These are phyloP conservation scores for Omphalotus guepiniiformis DNA, from an alignment of 768 basidiomycete species.

Conservation along the genomic window DNA sequence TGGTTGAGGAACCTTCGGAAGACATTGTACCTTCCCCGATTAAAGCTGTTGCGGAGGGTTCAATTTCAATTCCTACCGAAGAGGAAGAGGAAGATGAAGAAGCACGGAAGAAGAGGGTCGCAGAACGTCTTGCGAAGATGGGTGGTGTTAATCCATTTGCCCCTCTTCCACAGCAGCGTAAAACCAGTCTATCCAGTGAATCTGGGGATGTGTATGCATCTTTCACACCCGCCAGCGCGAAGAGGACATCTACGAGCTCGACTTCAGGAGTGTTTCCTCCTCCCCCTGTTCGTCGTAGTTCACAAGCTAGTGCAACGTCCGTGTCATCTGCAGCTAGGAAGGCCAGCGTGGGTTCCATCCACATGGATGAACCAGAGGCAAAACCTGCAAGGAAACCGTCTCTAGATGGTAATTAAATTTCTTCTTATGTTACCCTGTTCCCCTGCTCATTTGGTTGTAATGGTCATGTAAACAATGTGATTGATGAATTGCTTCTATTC, in stretches of 20 bases:
- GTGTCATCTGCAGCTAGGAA: conserved; percentile 19
- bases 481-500: not conserved
- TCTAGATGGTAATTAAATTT: conserved; percentile 27
- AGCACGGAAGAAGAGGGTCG: conserved; percentile 51
- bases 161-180: conserved; percentile 24
- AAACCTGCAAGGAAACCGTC: conserved; percentile 13
- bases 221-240: conserved; percentile 1
- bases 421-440: conserved; percentile 10
- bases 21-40: not conserved
- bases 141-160: conserved; percentile 58
- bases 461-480: conserved; percentile 11
- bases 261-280: not conserved
- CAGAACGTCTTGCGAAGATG: conserved; percentile 57
- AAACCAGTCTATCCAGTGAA: not conserved
- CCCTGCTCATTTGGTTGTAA: conserved; percentile 11
- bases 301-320: conserved; percentile 7
- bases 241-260: conserved; percentile 4
- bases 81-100: conserved; percentile 48
- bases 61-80: not conserved
- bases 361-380: conserved; percentile 10
- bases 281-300: conserved; percentile 6
- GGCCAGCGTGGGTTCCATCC: conserved; percentile 13
- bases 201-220: not conserved
- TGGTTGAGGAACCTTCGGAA: conserved; percentile 8
- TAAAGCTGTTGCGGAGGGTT: not conserved